These are phyloP conservation scores for Hygrocybe coccinea DNA, from an alignment of 768 basidiomycete genomes.

Conservation along the genomic window DNA sequence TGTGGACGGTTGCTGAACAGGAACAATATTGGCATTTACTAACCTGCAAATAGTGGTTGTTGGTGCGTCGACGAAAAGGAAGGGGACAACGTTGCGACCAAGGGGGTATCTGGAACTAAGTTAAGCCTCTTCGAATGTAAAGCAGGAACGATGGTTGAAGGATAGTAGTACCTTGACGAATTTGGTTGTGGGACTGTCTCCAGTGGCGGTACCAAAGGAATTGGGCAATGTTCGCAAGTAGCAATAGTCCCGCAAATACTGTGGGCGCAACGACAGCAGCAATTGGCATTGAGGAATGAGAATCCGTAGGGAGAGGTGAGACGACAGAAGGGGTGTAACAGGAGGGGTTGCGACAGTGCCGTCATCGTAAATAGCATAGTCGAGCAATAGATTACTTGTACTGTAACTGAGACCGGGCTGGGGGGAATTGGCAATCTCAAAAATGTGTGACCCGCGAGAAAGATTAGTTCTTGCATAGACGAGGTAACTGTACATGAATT, in stretches of 20 bases:
- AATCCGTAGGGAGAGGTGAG: neutral
- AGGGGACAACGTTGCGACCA: neutral
- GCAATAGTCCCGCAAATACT: neutral
- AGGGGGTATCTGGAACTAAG: neutral
- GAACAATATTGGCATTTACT: neutral
- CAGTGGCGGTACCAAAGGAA: neutral
- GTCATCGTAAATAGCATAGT: conserved; percentile 4
- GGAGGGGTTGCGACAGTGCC: neutral
- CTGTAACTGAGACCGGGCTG: neutral
- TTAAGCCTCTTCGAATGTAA: neutral
- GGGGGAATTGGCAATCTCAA: neutral
- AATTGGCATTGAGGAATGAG: neutral
- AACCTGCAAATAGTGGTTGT: neutral
- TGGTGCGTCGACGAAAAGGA: neutral
- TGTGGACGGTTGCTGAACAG: neutral
- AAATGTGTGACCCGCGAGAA: neutral
- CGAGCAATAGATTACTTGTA: neutral
- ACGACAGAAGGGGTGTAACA: neutral
- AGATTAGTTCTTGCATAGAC: conserved; percentile 4
- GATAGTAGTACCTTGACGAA: neutral
- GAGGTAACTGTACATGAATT: conserved; percentile 4
- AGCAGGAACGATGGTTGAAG: neutral
- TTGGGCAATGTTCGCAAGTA: neutral
- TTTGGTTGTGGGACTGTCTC: neutral
- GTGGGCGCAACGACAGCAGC: neutral